Percentiles rank a stretch among this genome's conserved stretches.
phyloP scores from a whole-genome alignment of 2,329 filamentous ascomycete species.

The Colletotrichum karsti region DNA sequence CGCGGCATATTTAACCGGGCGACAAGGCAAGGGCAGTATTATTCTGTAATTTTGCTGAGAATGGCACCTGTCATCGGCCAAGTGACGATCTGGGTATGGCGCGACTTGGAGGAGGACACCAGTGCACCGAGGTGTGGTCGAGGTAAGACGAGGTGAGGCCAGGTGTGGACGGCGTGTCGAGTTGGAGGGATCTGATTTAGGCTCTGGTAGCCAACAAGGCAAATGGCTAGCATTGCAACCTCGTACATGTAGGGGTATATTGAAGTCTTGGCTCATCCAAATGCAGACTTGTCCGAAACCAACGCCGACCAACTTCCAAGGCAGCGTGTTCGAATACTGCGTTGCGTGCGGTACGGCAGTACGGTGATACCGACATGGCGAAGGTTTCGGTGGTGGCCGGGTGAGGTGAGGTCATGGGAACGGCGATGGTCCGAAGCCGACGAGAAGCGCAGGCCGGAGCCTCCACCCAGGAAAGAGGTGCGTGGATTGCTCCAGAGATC shows the following conservation, averaged over 20 bases:
- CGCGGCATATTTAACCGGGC: conserved; percentile 36
- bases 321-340: too few species aligned
- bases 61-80: background rate
- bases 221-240: background rate
- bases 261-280: background rate
- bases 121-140: background rate
- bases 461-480: background rate
- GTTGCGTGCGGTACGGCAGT: background rate
- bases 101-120: background rate
- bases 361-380: background rate
- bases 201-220: background rate
- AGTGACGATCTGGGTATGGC: background rate
- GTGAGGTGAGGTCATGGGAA: conserved; percentile 3
- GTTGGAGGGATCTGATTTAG: background rate
- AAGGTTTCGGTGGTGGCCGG: background rate
- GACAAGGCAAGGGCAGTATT: background rate
- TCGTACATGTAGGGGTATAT: background rate
- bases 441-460: background rate
- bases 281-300: background rate
- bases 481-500: background rate
- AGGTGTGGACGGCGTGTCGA: background rate
- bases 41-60: background rate
- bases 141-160: conserved; percentile 12
- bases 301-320: background rate
- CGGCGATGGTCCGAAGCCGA: background rate